Percentiles rank a stretch among this genome's conserved stretches.
Evolutionary conservation across 352 stramenopile species (phyloP).

Genomic region (Phytopythium delawarense): DNA sequence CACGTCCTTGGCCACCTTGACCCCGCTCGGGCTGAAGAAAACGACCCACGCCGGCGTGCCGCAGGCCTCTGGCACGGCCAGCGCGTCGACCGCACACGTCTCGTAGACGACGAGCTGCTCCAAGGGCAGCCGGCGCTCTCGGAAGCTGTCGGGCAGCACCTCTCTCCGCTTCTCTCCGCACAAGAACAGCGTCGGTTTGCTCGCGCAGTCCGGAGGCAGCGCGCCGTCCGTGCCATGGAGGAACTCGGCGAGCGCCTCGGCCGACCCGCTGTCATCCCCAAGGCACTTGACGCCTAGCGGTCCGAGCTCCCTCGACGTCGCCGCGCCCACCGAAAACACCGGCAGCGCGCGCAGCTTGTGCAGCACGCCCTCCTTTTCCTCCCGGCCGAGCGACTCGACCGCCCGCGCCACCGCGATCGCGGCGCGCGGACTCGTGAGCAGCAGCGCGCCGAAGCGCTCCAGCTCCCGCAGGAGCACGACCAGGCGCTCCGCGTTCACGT

Average conservation of each 20-base stretch:
- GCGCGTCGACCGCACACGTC: constrained; percentile 40
- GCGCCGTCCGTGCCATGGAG: constrained; percentile 34
- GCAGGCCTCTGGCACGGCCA: constrained; percentile 36
- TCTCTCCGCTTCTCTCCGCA: constrained; percentile 72
- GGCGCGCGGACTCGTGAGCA: constrained; percentile 77
- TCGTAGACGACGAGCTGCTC: constrained; percentile 68
- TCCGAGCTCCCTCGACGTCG: constrained; percentile 59
- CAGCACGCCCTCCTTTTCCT: constrained; percentile 15
- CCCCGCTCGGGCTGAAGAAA: constrained; percentile 80
- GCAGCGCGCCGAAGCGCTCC: constrained; percentile 46
- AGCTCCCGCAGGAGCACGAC: constrained; percentile 35
- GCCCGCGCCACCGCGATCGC: constrained; percentile 43
- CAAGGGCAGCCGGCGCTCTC: constrained; percentile 30
- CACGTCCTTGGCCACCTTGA: constrained; percentile 49
- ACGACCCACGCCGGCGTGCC: constrained; percentile 55
- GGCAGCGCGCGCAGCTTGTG: constrained; percentile 21
- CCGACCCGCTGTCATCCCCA: constrained; percentile 72
- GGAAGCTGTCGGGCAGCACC: constrained; percentile 62
- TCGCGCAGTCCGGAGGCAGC: constrained; percentile 25
- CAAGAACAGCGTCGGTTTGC: constrained; percentile 66
- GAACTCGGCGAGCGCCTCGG: constrained; percentile 46
- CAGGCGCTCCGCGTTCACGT: constrained; percentile 44
- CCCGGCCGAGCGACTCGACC: constrained; percentile 21
- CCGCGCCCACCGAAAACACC: constrained; percentile 64
- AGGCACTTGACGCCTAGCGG: constrained; percentile 43